Evolutionary conservation across 208 protist species (phyloP).

Genomic region (Willaertia magna): DNA sequence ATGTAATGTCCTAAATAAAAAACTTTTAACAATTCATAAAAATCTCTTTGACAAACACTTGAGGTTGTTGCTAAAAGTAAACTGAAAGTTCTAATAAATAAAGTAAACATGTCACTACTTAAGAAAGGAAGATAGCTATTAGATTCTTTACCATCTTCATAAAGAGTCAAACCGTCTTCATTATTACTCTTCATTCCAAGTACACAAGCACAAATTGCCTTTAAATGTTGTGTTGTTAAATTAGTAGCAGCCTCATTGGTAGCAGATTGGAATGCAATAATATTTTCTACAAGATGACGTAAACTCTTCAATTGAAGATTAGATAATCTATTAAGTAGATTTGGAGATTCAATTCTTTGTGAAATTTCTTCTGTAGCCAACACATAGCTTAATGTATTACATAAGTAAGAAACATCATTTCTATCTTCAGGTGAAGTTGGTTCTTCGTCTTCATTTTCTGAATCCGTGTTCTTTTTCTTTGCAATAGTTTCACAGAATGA

Average conservation of each 20-base stretch:
- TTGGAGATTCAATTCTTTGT: background rate
- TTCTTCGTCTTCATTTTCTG: too few species aligned
- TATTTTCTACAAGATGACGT: too few species aligned
- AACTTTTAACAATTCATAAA: background rate
- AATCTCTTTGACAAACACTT: background rate
- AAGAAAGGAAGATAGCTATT: background rate
- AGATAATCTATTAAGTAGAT: too few species aligned
- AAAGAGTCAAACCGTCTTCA: background rate
- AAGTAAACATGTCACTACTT: background rate
- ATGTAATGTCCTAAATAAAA: background rate
- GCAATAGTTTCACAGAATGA: too few species aligned
- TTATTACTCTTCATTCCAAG: too few species aligned
- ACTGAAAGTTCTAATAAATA: background rate
- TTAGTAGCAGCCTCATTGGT: too few species aligned
- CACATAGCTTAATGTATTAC: background rate
- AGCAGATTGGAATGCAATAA: too few species aligned
- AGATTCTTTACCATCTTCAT: background rate
- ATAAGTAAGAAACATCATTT: background rate
- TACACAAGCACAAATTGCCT: too few species aligned
- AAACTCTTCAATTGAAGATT: too few species aligned
- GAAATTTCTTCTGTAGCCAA: background rate
- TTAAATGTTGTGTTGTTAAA: too few species aligned
- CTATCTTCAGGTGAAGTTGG: background rate
- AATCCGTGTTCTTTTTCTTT: too few species aligned
- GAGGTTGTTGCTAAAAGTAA: background rate